Percentiles rank a stretch among this genome's conserved stretches.
These are phyloP conservation scores for Haematococcus sp. DNA, from an alignment of 139 green algal species.

Conservation along the genomic window DNA sequence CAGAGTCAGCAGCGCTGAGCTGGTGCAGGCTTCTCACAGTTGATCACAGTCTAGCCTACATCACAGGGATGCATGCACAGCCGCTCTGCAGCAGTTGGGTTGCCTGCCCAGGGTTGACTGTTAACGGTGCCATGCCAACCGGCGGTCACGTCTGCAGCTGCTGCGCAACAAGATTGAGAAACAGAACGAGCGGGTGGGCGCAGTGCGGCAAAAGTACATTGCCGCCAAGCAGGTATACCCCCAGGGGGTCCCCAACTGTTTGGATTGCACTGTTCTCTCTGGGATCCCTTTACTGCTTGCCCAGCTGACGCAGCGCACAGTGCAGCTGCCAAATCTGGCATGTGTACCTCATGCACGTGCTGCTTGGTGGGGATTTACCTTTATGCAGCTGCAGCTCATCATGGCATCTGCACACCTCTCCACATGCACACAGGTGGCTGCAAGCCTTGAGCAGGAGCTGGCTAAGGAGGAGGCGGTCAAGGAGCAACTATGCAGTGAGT, in stretches of 20 bases:
- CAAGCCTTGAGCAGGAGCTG: constrained; percentile 35
- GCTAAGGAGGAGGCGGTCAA: constrained; percentile 47
- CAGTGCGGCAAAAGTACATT: constrained; percentile 22
- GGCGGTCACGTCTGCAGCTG: constrained; percentile 25
- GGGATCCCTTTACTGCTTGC: no score
- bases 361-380: neutral
- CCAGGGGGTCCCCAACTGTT: no score
- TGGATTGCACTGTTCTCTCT: no score
- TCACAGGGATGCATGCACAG: neutral
- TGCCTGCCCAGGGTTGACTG: no score
- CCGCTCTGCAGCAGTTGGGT: neutral
- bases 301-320: no score
- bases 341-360: no score
- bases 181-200: constrained; percentile 42
- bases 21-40: neutral
- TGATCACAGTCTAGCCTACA: neutral
- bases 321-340: no score
- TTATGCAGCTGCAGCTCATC: neutral
- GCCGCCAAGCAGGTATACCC: constrained; percentile 45
- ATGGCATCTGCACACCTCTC: no score
- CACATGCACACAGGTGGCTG: constrained; percentile 1
- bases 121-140: no score
- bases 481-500: constrained; percentile 57
- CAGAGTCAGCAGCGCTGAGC: neutral
- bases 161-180: constrained; percentile 62